Percentiles rank a stretch among this genome's conserved stretches.
Conservation (phyloP, 2,329 filamentous ascomycete species). For the Pyrenochaeta sp. region DNA sequence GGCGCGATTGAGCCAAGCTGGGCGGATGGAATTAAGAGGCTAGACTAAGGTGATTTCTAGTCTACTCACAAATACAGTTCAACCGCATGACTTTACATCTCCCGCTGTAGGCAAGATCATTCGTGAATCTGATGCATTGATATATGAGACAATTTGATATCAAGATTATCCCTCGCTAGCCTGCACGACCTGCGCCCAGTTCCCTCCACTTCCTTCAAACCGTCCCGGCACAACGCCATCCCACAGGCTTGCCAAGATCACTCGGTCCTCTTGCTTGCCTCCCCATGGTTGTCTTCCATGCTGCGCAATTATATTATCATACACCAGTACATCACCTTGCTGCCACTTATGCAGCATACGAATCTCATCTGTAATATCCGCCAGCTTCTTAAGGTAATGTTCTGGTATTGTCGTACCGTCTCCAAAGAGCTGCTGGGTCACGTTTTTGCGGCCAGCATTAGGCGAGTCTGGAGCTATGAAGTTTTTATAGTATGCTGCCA, state of each 20-base stretch:
- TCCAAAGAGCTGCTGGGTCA: slow-evolving; percentile 21
- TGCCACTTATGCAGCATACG: slow-evolving; percentile 16
- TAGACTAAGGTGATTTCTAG: too few species aligned
- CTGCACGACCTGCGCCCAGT: slow-evolving; percentile 59
- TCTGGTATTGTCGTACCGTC: slow-evolving; percentile 16
- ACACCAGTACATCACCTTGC: slow-evolving; percentile 17
- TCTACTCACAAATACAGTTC: too few species aligned
- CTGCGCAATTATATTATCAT: slow-evolving; percentile 20
- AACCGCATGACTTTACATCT: too few species aligned
- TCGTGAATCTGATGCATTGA: too few species aligned
- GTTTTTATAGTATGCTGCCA: slow-evolving; percentile 58
- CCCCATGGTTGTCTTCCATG: slow-evolving; percentile 17
- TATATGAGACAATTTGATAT: too few species aligned
- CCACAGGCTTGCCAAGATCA: slow-evolving; percentile 17
- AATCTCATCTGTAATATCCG: slow-evolving; percentile 12
- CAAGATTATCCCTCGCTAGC: slow-evolving; percentile 29
- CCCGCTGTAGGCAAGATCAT: too few species aligned
- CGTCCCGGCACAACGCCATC: slow-evolving; percentile 51
- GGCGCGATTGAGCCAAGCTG: slow-evolving; percentile 58
- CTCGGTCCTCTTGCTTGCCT: slow-evolving; percentile 9
- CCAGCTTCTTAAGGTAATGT: slow-evolving; percentile 13
- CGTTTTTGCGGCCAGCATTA: slow-evolving; percentile 5
- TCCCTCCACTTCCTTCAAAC: slow-evolving; percentile 51
- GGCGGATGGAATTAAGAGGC: slow-evolving; percentile 49
- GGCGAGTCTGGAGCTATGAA: slow-evolving; percentile 6